phyloP scores from a whole-genome alignment of 2,329 filamentous ascomycete species.

The Hortaea werneckii region DNA sequence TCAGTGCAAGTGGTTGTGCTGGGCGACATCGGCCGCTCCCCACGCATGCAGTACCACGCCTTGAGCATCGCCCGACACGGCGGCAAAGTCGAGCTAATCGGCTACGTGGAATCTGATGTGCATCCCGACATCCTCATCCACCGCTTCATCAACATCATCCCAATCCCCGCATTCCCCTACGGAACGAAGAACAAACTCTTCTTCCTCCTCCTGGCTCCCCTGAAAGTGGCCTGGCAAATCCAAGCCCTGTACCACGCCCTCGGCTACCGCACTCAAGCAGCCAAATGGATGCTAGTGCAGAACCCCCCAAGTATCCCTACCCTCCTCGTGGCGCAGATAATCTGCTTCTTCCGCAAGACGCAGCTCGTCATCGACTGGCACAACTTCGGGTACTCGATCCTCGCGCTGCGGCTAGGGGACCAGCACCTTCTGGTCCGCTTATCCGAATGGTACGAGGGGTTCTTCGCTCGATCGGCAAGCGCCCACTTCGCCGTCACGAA shows the following conservation, averaged over 20 bases:
- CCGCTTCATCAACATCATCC: constrained; percentile 58
- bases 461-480: constrained; percentile 57
- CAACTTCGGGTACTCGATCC: constrained; percentile 94
- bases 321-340: constrained; percentile 61
- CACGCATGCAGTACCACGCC: constrained; percentile 97
- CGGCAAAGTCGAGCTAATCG: constrained; percentile 71
- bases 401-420: constrained; percentile 55
- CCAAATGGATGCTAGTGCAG: constrained; percentile 78
- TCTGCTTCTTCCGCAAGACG: constrained; percentile 68
- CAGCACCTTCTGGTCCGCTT: constrained; percentile 66
- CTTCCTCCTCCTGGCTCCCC: constrained; percentile 67
- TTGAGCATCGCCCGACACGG: constrained; percentile 80
- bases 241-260: constrained; percentile 61
- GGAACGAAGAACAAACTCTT: constrained; percentile 58
- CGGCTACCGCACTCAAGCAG: constrained; percentile 61
- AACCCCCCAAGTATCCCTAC: constrained; percentile 95
- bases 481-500: constrained; percentile 81
- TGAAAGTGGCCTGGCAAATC: constrained; percentile 80
- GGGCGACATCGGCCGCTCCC: constrained; percentile 89
- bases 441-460: constrained; percentile 66
- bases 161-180: constrained; percentile 61
- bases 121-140: constrained; percentile 67
- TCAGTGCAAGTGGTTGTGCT: constrained; percentile 78
- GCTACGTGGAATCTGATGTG: constrained; percentile 75
- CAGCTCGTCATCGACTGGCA: constrained; percentile 92